phyloP scores from a whole-genome alignment of 108 stramenopile genomes.

The Nitzschia sp. region DNA sequence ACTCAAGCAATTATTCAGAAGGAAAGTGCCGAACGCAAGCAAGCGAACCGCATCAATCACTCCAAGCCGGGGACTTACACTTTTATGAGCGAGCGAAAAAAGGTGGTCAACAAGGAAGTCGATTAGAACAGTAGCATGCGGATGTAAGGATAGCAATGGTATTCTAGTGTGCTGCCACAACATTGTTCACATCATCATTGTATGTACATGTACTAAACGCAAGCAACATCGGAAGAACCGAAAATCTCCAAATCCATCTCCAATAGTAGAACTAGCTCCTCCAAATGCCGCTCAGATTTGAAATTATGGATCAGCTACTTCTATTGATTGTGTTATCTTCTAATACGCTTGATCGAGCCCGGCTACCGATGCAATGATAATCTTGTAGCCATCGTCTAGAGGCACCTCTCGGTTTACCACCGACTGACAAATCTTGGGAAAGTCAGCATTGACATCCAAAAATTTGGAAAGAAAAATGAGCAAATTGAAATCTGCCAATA shows the following conservation, averaged over 20 bases:
- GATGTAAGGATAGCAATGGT: no score
- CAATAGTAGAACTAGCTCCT: no score
- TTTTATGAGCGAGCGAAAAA: conserved; percentile 69
- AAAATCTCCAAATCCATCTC: no score
- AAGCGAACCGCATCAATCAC: conserved; percentile 85
- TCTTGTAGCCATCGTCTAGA: conserved; percentile 92
- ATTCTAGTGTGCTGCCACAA: no score
- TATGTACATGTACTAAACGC: no score
- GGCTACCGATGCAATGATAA: conserved; percentile 86
- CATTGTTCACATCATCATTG: no score
- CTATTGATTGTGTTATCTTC: not conserved
- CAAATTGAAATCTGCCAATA: conserved; percentile 92
- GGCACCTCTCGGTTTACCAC: conserved; percentile 76
- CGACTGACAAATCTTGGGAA: conserved; percentile 83
- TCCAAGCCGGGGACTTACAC: conserved; percentile 65
- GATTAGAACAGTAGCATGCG: conserved; percentile 61
- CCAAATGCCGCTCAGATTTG: no score
- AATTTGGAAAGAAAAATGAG: conserved; percentile 85
- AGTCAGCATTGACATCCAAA: conserved; percentile 75
- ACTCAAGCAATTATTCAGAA: conserved; percentile 79
- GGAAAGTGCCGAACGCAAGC: conserved; percentile 89
- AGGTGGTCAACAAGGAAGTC: conserved; percentile 72
- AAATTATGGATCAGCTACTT: no score
- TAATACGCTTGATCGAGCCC: conserved; percentile 65
- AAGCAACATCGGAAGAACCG: no score